Evolutionary conservation across 179 eudicot species (phyloP), one percentile per base, ranked within the genome.

Genomic region (Spergularia azorica): DNA sequence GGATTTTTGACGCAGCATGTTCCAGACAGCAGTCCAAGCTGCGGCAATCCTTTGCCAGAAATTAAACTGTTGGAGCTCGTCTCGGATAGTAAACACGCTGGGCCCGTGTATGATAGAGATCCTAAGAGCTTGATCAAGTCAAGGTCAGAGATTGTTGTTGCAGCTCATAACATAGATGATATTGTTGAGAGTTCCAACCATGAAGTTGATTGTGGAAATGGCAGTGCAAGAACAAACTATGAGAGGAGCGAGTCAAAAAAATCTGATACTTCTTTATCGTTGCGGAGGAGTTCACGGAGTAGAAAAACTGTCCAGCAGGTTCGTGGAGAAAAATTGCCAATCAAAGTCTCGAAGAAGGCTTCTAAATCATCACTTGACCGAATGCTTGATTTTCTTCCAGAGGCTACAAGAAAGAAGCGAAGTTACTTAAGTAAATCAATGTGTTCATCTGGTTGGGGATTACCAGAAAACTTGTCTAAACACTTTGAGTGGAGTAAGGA

Each of bases 371-470:
- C 80, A 64, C 57, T 80, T 41, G 82, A 84, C 81, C 82, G 50
- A 70, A 70, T 66, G 71, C 50, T 75, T 76, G 71, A 80, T 74
- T 81, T 82, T 77, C 65, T 79, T 26, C 64, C 82, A 79, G 77
- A 79, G 50, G 87, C 90, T 66, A 82, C 73, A 70, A 91, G 93
- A 81, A 90, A 88, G 78, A 85, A 86, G 77, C 91, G 98, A 83
- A 96, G 93, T 82, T 75, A 71, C 72, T 68, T 79, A 16, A 73
- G 79, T 80, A 86, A 85, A 76, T 85, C 80, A 52, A 75, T 85
- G 64, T 90, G 89, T 77, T 82, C 89, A 39, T 84, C 92, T 77
- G 86, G 63, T 59, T 96, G 99, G 99, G 97, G 97, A 67, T 76
- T 71, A 13, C 21, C 84, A 9, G 82, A 73, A 16, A 84, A 80